Evolutionary conservation across 2,329 filamentous ascomycete genomes (phyloP), one percentile per base, ranked within the genome.

Genomic region (Fusarium xyrophilum): DNA sequence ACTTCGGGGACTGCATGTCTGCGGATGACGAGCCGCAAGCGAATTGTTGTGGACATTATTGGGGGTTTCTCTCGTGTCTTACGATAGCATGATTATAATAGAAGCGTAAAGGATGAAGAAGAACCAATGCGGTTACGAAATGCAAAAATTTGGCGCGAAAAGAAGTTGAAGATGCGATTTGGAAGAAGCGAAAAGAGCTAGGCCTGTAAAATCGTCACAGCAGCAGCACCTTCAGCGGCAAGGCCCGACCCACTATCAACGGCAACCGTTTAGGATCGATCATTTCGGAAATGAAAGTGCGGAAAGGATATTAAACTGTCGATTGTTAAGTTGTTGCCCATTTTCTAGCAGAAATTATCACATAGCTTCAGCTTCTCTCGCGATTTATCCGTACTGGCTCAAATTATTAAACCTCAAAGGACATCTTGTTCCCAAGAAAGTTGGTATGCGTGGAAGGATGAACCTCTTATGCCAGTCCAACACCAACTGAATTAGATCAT

Each of bases 1-100:
- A 89, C 86, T 40, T 91, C 86, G 11, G 93, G 93, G 27, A 96
- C 84, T 43, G 85, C 87, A 78, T 95, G 88, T 60, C 93, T 90
- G 67, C 88, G 87, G 56, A 96, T 87, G 36, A 87, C 83, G 48
- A 96, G 81, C 69, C 91, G 90, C 63, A 96, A 85, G 74, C 93
- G 91, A 84, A 96, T 78, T 52, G 75, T 74, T 56, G 73, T 66
- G 35, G 76, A 68, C 78, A 79, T 80, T 46, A 19, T 65, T 42
- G 32, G 33, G 32, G 21, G 32, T 25, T 25, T 32, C 6, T 38
- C 27, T 56, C 17, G 3, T 46, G 3, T 25, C 19, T 28, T 67
- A 74, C 38, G 7, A 54, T 63, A 39, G 64, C 74, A 75, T 75
- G 25, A 3, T 52, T 55, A 36, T 42, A 44, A 23, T 17, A 15